phyloP scores from a whole-genome alignment of 2,329 filamentous ascomycete genomes.

The Monosporascus sp. region DNA sequence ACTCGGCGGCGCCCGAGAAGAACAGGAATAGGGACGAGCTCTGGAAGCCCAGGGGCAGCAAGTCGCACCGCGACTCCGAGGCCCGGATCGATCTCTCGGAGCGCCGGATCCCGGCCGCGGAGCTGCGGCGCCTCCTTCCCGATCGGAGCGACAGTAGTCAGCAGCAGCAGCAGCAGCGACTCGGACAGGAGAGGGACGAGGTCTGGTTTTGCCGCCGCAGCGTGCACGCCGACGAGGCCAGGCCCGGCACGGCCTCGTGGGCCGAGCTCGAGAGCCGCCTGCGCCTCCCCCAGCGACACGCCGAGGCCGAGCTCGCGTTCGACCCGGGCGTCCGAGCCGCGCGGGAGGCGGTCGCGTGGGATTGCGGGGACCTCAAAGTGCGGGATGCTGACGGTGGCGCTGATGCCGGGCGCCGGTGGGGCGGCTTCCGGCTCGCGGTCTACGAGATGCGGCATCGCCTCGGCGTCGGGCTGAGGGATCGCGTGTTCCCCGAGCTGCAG shows the following conservation, averaged over 20 bases:
- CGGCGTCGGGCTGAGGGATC: conserved; percentile 52
- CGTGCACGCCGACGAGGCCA: conserved; percentile 49
- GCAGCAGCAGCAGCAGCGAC: conserved; percentile 7
- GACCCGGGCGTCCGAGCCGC: conserved; percentile 50
- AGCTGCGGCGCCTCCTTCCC: not conserved
- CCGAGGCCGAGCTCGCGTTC: conserved; percentile 51
- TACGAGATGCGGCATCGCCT: conserved; percentile 64
- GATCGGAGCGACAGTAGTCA: not conserved
- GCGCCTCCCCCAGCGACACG: conserved; percentile 45
- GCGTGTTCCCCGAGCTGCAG: conserved; percentile 63
- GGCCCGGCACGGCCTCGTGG: conserved; percentile 53
- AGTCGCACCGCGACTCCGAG: conserved; percentile 42
- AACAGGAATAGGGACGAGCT: conserved; percentile 30
- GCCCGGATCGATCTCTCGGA: conserved; percentile 50
- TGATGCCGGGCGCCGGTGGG: conserved; percentile 36
- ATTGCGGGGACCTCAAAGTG: conserved; percentile 31
- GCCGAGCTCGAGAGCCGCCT: conserved; percentile 57
- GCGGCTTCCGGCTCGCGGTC: conserved; percentile 43
- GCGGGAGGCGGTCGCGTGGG: conserved; percentile 41
- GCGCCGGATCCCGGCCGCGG: conserved; percentile 28
- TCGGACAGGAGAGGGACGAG: conserved; percentile 32
- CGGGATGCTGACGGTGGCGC: conserved; percentile 26
- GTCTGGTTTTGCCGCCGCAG: conserved; percentile 62
- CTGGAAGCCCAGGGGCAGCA: conserved; percentile 48
- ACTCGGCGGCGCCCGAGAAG: conserved; percentile 42